Evolutionary conservation across 148 eudicot species (phyloP).

Genomic region (Salicornia ramosissima): DNA sequence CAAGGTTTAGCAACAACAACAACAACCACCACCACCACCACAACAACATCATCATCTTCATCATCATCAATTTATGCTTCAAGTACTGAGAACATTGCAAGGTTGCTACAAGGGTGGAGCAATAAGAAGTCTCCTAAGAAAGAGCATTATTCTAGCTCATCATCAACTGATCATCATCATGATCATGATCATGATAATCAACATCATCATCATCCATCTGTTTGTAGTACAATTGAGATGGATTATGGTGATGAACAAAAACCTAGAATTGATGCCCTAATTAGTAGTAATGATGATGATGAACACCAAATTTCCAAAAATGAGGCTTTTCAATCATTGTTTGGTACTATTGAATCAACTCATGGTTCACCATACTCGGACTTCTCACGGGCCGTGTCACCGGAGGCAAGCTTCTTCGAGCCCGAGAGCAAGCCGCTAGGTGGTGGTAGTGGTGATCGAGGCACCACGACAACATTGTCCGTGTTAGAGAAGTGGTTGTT

Average conservation of each 20-base stretch:
- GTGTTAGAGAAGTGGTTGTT: constrained; percentile 39
- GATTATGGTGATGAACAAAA: constrained; percentile 21
- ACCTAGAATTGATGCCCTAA: background rate
- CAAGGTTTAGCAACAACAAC: background rate
- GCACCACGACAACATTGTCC: constrained; percentile 24
- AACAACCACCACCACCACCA: background rate
- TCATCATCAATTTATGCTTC: constrained; percentile 29
- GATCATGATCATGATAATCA: too few relatives aligned
- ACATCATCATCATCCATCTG: constrained; percentile 13
- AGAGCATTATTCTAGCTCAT: constrained; percentile 19
- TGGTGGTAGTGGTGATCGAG: constrained; percentile 13
- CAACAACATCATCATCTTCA: background rate
- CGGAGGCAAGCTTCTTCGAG: constrained; percentile 26
- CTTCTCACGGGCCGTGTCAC: constrained; percentile 24
- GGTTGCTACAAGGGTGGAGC: constrained; percentile 36
- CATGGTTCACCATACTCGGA: constrained; percentile 27
- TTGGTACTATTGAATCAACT: constrained; percentile 26
- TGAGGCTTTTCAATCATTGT: constrained; percentile 24
- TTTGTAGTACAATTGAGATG: constrained; percentile 20
- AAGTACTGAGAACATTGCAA: constrained; percentile 34
- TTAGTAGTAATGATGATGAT: background rate
- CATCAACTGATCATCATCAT: constrained; percentile 10
- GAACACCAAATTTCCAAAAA: background rate
- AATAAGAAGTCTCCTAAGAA: constrained; percentile 20
- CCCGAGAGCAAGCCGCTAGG: constrained; percentile 25